phyloP scores from a whole-genome alignment of 2,329 filamentous ascomycete genomes.

The Trichoderma sp. region DNA sequence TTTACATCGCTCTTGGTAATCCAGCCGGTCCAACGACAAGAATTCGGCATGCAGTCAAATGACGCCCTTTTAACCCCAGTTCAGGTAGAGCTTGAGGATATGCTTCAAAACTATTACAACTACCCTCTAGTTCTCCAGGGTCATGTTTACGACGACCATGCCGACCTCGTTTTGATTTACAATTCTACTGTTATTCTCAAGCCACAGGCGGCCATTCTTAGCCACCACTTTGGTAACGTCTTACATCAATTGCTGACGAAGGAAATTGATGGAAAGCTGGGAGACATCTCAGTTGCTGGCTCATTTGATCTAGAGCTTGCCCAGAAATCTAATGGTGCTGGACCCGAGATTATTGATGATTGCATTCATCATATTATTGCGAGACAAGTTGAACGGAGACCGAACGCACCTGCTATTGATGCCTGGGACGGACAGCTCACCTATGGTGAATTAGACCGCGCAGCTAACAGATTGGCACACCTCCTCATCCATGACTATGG shows the following conservation, averaged over 20 bases:
- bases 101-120: conserved; percentile 13
- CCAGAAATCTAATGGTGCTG: background rate
- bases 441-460: conserved; percentile 21
- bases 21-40: conserved; percentile 20
- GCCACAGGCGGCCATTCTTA: background rate
- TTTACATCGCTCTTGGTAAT: conserved; percentile 31
- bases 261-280: background rate
- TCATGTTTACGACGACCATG: conserved; percentile 2
- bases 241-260: background rate
- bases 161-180: conserved; percentile 14
- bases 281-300: background rate
- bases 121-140: conserved; percentile 16
- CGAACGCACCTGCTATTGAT: conserved; percentile 16
- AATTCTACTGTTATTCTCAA: background rate
- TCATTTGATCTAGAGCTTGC: conserved; percentile 13
- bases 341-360: background rate
- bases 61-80: background rate
- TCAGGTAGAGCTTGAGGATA: background rate
- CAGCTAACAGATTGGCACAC: conserved; percentile 18
- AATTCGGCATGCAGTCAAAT: background rate
- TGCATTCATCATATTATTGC: conserved; percentile 19
- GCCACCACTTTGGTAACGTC: conserved; percentile 8
- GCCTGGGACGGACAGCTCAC: conserved; percentile 26
- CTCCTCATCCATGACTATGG: conserved; percentile 7
- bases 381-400: background rate